Conservation (phyloP, 169 alveolate genomes). For the Plasmodium sp. region DNA sequence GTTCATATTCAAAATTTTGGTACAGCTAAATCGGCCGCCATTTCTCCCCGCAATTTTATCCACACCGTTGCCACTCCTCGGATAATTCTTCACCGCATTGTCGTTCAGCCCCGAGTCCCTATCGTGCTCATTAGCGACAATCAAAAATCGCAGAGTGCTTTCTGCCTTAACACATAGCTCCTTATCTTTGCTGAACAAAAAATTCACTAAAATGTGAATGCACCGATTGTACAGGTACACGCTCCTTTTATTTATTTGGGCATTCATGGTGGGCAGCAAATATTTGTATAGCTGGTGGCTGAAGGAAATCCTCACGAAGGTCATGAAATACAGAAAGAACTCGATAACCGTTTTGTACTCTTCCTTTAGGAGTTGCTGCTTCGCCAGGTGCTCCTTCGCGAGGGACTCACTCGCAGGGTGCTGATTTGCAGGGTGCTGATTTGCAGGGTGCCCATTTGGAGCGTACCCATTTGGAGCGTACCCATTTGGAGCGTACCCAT, state of each 20-base stretch:
- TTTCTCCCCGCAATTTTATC: conserved; percentile 1
- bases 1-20: conserved; percentile 8
- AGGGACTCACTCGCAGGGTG: not conserved
- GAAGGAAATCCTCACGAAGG: conserved; percentile 27
- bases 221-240: conserved; percentile 40
- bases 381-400: not conserved
- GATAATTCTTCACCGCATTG: not conserved
- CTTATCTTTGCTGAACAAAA: conserved; percentile 32
- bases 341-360: conserved; percentile 8
- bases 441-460: no score
- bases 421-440: not conserved
- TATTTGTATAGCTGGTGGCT: conserved; percentile 26
- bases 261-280: not conserved
- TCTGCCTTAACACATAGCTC: conserved; percentile 31
- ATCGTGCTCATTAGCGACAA: conserved; percentile 17
- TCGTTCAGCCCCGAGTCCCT: conserved; percentile 1
- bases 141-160: conserved; percentile 1
- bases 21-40: not conserved
- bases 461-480: no score
- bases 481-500: no score
- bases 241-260: not conserved
- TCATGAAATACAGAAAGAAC: conserved; percentile 38
- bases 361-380: conserved; percentile 15
- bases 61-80: not conserved
- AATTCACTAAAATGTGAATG: conserved; percentile 40